Evolutionary conservation across 2,329 filamentous ascomycete genomes (phyloP).

Genomic region (Monilinia vaccinii-corymbosi): DNA sequence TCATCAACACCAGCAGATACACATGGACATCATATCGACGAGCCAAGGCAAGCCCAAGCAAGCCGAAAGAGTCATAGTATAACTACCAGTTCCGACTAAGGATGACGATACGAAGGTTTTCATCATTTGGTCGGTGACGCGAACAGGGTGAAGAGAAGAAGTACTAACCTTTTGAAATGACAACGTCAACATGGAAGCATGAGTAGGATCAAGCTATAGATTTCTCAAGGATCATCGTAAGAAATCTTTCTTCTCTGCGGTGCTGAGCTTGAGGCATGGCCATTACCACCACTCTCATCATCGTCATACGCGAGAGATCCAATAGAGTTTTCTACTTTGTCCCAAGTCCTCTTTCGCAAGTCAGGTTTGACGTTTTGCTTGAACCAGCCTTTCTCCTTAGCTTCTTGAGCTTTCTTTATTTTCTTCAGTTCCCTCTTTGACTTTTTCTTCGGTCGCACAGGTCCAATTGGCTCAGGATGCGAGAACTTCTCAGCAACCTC

Average conservation of each 20-base stretch:
- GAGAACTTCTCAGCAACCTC: neutral
- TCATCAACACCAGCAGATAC: conserved; percentile 37
- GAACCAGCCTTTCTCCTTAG: conserved; percentile 27
- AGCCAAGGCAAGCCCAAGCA: conserved; percentile 27
- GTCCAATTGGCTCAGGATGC: conserved; percentile 10
- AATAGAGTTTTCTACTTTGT: conserved; percentile 52
- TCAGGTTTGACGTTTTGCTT: conserved; percentile 45
- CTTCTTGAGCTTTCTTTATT: conserved; percentile 15
- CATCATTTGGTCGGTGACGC: conserved; percentile 53
- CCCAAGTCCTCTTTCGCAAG: conserved; percentile 58
- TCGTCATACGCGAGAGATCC: conserved; percentile 50
- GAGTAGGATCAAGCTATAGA: neutral
- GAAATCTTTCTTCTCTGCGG: conserved; percentile 38
- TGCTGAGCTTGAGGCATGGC: conserved; percentile 21
- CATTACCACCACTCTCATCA: conserved; percentile 30
- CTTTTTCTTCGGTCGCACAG: conserved; percentile 7
- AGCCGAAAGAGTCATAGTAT: conserved; percentile 26
- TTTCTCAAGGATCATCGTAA: conserved; percentile 36
- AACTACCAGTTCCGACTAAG: conserved; percentile 68
- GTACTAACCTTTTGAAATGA: conserved; percentile 6
- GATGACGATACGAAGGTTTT: conserved; percentile 88
- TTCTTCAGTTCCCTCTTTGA: conserved; percentile 17
- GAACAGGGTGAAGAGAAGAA: neutral
- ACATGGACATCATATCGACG: conserved; percentile 21
- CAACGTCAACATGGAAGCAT: neutral